Conservation (phyloP, 1,284 basidiomycete species). For the Xanthoconium separans region DNA sequence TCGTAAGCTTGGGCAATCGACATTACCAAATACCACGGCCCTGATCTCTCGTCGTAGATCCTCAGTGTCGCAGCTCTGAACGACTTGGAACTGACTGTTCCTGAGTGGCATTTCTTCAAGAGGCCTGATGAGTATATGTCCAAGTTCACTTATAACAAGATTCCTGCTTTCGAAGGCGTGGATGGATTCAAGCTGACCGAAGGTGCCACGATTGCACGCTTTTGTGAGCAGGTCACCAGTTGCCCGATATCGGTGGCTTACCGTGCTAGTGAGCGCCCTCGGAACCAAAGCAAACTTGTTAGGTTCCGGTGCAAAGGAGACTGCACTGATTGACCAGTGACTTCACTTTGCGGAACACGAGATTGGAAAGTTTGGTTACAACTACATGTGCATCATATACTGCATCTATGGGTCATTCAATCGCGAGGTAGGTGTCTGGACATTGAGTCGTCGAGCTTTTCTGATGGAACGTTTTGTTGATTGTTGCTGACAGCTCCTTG, state of each 20-base stretch:
- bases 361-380: slow-evolving; percentile 15
- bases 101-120: slow-evolving; percentile 27
- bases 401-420: background rate
- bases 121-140: slow-evolving; percentile 40
- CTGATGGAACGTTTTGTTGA: background rate
- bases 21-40: too few relatives aligned
- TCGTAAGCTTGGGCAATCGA: background rate
- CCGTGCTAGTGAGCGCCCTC: slow-evolving; percentile 40
- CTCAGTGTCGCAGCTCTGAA: slow-evolving; percentile 9
- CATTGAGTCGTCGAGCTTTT: background rate
- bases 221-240: slow-evolving; percentile 38
- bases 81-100: slow-evolving; percentile 6
- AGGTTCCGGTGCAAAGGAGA: slow-evolving; percentile 43
- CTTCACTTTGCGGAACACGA: slow-evolving; percentile 48
- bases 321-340: slow-evolving; percentile 52
- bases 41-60: background rate
- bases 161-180: slow-evolving; percentile 50
- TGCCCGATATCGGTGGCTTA: background rate
- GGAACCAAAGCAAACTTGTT: slow-evolving; percentile 46
- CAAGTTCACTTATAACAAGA: slow-evolving; percentile 46
- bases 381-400: background rate
- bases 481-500: background rate
- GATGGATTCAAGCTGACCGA: slow-evolving; percentile 53
- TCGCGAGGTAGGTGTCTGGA: background rate
- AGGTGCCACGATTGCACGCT: slow-evolving; percentile 52